phyloP scores from a whole-genome alignment of 306 rosid species.

The Vigna radiata region DNA sequence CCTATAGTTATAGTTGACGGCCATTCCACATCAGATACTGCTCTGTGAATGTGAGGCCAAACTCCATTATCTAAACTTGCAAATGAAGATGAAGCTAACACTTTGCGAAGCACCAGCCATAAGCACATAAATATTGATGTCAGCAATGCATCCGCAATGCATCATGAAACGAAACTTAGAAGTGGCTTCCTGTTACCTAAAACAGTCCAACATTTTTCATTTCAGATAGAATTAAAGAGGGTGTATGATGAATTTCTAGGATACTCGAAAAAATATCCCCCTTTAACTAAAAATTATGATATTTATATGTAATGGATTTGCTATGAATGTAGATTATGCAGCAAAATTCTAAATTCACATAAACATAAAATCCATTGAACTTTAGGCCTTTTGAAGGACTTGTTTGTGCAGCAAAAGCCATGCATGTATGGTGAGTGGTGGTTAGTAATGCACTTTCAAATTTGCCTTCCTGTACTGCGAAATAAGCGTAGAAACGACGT shows the following conservation, averaged over 20 bases:
- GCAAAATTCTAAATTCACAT: constrained; percentile 11
- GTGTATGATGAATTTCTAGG: too few species aligned
- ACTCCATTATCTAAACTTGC: constrained; percentile 17
- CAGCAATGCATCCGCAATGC: neutral
- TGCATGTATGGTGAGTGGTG: neutral
- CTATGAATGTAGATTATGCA: neutral
- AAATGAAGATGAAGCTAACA: constrained; percentile 15
- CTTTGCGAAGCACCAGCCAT: neutral
- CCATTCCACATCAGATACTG: constrained; percentile 32
- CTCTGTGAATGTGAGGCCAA: constrained; percentile 31
- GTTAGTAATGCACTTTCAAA: neutral
- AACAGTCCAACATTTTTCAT: too few species aligned
- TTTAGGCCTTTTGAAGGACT: constrained; percentile 3
- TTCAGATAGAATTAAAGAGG: too few species aligned
- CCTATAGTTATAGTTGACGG: constrained; percentile 1
- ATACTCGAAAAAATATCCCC: too few species aligned
- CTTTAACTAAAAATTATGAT: neutral
- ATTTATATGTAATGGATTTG: neutral
- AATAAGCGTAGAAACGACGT: neutral
- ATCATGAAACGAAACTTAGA: neutral
- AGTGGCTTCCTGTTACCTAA: neutral
- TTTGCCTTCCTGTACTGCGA: constrained; percentile 11
- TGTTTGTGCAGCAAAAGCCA: constrained; percentile 4
- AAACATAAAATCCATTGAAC: constrained; percentile 17
- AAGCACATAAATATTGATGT: constrained; percentile 9